These are phyloP conservation scores for Tieghemostelium lacteum DNA, from an alignment of 78 protist genomes.

Conservation along the genomic window DNA sequence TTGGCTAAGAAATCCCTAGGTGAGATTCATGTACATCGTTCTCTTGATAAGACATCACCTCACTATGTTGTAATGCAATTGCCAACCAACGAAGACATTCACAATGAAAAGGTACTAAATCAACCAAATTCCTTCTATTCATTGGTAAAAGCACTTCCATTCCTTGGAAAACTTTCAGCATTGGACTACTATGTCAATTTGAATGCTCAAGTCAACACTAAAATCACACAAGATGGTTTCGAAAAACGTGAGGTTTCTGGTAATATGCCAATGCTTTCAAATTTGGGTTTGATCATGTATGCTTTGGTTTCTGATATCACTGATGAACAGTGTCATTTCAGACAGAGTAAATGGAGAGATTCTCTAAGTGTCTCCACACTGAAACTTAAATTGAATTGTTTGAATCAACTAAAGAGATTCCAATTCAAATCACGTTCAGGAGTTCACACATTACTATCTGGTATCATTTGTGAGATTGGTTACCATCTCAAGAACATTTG, in stretches of 20 bases:
- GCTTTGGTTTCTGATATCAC: constrained; percentile 66
- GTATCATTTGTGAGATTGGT: constrained; percentile 18
- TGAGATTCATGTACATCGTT: constrained; percentile 42
- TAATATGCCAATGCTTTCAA: not conserved
- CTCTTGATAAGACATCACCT: constrained; percentile 45
- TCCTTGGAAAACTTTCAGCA: constrained; percentile 3
- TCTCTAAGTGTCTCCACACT: constrained; percentile 13
- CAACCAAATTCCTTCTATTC: constrained; percentile 15
- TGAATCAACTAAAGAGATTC: constrained; percentile 12
- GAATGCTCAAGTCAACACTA: not conserved
- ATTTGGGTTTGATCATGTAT: not conserved
- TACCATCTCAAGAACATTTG: not conserved
- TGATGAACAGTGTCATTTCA: constrained; percentile 64
- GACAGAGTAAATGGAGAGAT: constrained; percentile 46
- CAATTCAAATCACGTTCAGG: constrained; percentile 2
- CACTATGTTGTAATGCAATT: constrained; percentile 15
- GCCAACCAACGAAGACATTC: constrained; percentile 3
- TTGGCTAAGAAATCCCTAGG: not conserved
- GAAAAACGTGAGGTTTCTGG: not conserved
- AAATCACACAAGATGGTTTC: not conserved
- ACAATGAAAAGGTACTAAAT: not conserved
- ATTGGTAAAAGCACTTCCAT: constrained; percentile 28
- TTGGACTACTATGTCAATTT: no score
- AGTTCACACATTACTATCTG: not conserved
- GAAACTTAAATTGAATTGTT: not conserved